Conservation (phyloP, 345 rosid genomes). For the Gossypioides kirkii region DNA sequence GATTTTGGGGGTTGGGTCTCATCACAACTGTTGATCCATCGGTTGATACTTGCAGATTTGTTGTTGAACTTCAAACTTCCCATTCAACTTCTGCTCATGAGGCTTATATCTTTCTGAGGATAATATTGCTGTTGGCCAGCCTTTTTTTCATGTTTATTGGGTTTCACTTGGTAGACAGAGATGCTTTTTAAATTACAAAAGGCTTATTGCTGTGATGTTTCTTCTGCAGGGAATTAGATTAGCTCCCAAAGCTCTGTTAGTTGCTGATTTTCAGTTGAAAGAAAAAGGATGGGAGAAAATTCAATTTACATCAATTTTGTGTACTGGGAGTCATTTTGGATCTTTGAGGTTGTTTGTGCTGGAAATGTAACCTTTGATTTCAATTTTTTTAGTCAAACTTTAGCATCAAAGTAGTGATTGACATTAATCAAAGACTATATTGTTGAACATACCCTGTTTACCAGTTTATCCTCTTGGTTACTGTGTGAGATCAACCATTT, state of each 20-base stretch:
- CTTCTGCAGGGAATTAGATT: conserved; percentile 5
- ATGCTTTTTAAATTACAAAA: conserved; percentile 4
- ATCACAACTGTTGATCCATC: conserved; percentile 88
- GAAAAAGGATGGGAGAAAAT: not conserved
- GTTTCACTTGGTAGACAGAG: conserved; percentile 3
- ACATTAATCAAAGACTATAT: not conserved
- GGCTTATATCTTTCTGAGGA: conserved; percentile 16
- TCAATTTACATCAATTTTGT: conserved; percentile 12
- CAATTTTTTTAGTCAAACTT: not conserved
- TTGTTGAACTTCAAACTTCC: conserved; percentile 51
- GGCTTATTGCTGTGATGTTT: not conserved
- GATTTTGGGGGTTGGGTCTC: conserved; percentile 78
- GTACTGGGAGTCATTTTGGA: not conserved
- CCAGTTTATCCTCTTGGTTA: not conserved
- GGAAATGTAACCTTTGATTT: not conserved
- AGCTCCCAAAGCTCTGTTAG: not conserved
- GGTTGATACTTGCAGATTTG: conserved; percentile 49
- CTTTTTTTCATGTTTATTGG: not conserved
- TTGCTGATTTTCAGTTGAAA: not conserved
- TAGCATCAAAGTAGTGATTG: not conserved
- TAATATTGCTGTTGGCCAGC: conserved; percentile 15
- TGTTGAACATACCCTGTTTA: not conserved
- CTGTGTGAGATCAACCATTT: not conserved
- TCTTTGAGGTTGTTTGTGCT: conserved; percentile 4
- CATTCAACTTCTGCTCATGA: conserved; percentile 24